These are phyloP conservation scores for Dryas alaskensis DNA, from an alignment of 306 rosid genomes.

Conservation along the genomic window DNA sequence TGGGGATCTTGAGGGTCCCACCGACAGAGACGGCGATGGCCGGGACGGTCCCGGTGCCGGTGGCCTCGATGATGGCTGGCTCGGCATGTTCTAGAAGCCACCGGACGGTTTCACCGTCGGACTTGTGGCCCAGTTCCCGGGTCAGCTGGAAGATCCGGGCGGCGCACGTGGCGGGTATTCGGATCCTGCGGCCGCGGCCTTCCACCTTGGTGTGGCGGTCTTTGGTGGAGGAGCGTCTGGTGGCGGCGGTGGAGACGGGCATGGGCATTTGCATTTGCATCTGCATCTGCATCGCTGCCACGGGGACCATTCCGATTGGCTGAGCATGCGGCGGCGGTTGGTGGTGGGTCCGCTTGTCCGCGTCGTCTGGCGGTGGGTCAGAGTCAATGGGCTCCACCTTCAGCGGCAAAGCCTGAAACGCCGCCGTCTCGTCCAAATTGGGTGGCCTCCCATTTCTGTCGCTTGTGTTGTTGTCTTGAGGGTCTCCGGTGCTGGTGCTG, in stretches of 20 bases:
- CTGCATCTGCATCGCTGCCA: slow-evolving; percentile 26
- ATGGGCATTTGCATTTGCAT: slow-evolving; percentile 19
- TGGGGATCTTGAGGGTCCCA: slow-evolving; percentile 46
- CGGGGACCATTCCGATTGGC: slow-evolving; percentile 29
- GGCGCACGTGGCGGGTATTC: slow-evolving; percentile 51
- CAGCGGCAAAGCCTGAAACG: slow-evolving; percentile 20
- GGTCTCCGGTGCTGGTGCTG: slow-evolving; percentile 39
- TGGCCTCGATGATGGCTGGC: slow-evolving; percentile 45
- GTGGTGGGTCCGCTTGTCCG: slow-evolving; percentile 5
- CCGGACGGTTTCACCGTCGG: slow-evolving; percentile 51
- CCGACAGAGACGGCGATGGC: slow-evolving; percentile 52
- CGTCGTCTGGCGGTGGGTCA: slow-evolving; percentile 16
- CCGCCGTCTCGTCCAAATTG: not conserved
- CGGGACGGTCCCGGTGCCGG: slow-evolving; percentile 50
- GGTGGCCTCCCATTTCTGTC: not conserved
- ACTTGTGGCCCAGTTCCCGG: slow-evolving; percentile 45
- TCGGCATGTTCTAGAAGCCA: slow-evolving; percentile 54
- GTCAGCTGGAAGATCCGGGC: slow-evolving; percentile 53
- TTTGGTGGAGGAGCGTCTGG: slow-evolving; percentile 39
- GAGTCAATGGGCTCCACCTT: slow-evolving; percentile 43
- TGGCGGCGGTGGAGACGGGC: slow-evolving; percentile 1
- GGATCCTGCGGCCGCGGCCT: slow-evolving; percentile 51
- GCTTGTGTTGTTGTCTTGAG: not conserved
- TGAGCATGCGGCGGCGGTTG: not conserved
- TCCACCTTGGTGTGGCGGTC: slow-evolving; percentile 55